Percentiles rank a stretch among this genome's conserved stretches.
phyloP scores from a whole-genome alignment of 345 rosid species.

The Reutealis trisperma region DNA sequence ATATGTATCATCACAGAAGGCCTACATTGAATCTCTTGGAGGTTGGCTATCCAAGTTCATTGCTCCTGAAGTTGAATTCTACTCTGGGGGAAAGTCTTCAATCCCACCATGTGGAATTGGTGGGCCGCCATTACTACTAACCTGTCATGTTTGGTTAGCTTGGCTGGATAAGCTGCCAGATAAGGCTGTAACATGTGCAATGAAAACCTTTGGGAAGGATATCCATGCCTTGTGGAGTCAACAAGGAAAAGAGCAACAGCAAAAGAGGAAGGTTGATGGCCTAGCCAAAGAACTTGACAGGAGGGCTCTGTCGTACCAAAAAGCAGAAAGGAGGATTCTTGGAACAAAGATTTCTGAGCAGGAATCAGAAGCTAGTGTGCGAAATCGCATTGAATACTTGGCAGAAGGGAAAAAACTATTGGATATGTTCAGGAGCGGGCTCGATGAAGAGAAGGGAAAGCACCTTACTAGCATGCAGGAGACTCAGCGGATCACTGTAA shows the following conservation, averaged over 20 bases:
- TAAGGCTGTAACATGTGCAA: constrained; percentile 31
- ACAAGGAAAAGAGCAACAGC: constrained; percentile 48
- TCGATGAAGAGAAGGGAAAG: constrained; percentile 40
- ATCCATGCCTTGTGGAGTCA: constrained; percentile 36
- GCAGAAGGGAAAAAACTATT: constrained; percentile 30
- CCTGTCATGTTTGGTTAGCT: constrained; percentile 41
- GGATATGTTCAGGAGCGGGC: constrained; percentile 31
- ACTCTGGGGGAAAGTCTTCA: constrained; percentile 19
- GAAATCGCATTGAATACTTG: constrained; percentile 27
- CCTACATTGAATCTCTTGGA: constrained; percentile 45
- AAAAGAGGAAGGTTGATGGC: constrained; percentile 44
- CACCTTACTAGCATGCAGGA: constrained; percentile 37
- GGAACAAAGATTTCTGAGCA: constrained; percentile 23
- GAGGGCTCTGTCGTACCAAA: constrained; percentile 32
- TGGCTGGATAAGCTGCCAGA: constrained; percentile 38
- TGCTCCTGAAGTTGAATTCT: constrained; percentile 36
- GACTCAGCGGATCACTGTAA: constrained; percentile 32
- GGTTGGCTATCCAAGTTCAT: constrained; percentile 43
- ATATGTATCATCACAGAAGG: constrained; percentile 37
- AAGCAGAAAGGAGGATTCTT: constrained; percentile 35
- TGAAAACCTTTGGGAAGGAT: constrained; percentile 34
- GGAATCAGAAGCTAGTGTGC: constrained; percentile 22
- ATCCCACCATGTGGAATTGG: constrained; percentile 1
- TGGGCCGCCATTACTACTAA: constrained; percentile 35
- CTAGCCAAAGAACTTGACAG: constrained; percentile 35